Conservation (phyloP, 2,329 filamentous ascomycete species). For the Colletotrichum karsti region DNA sequence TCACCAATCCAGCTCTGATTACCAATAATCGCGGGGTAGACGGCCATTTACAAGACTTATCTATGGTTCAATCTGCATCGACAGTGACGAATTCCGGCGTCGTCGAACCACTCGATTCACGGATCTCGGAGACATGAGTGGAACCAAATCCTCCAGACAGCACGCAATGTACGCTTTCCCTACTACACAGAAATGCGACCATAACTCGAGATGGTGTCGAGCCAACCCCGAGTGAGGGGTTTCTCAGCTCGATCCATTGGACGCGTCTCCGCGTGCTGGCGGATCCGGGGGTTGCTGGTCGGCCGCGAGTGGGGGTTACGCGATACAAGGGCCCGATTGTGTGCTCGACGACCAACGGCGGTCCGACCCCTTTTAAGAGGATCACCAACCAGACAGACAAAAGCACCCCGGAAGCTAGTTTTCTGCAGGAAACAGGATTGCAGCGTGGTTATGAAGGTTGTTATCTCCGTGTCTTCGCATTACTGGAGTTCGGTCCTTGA, state of each 20-base stretch:
- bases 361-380: neutral
- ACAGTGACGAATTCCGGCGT: slow-evolving; percentile 7
- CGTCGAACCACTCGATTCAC: slow-evolving; percentile 5
- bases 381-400: neutral
- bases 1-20: neutral
- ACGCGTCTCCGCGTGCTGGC: neutral
- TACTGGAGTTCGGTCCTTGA: too few species aligned
- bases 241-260: too few species aligned
- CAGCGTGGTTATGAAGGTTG: too few species aligned
- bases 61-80: slow-evolving; percentile 18
- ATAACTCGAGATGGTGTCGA: neutral
- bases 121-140: neutral
- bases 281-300: slow-evolving; percentile 12
- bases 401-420: neutral
- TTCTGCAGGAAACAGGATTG: neutral
- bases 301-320: slow-evolving; percentile 19
- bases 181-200: neutral
- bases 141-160: neutral
- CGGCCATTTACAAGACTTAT: neutral
- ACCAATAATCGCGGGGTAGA: slow-evolving; percentile 24
- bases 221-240: slow-evolving; percentile 3
- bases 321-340: slow-evolving; percentile 27
- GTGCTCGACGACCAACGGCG: slow-evolving; percentile 17
- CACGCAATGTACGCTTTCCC: slow-evolving; percentile 8
- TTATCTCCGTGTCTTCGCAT: neutral